These are phyloP conservation scores for Papiliotrema terrestris DNA, from an alignment of 1,284 basidiomycete genomes.

Conservation along the genomic window DNA sequence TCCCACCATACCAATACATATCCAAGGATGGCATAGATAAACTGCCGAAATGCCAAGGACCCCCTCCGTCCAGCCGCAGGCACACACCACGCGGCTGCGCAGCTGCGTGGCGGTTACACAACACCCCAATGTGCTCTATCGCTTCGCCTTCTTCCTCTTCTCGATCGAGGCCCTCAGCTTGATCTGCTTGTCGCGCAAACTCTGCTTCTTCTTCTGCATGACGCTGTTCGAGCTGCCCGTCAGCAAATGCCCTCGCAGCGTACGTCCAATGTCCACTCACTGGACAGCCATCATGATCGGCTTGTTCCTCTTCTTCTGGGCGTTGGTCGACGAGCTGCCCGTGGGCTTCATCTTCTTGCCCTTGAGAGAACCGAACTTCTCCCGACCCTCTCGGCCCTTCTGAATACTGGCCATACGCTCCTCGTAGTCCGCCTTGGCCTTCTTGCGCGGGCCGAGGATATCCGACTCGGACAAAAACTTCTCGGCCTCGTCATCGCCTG, in stretches of 20 bases:
- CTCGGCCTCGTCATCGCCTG: slow-evolving; percentile 54
- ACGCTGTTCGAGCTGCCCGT: slow-evolving; percentile 45
- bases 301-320: slow-evolving; percentile 85
- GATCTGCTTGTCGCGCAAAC: slow-evolving; percentile 71
- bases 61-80: too few relatives aligned
- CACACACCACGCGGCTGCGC: too few relatives aligned
- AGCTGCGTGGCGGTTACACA: too few relatives aligned
- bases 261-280: slow-evolving; percentile 52
- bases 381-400: slow-evolving; percentile 89
- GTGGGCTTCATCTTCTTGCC: slow-evolving; percentile 81
- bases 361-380: slow-evolving; percentile 86
- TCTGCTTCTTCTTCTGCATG: slow-evolving; percentile 78
- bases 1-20: too few relatives aligned
- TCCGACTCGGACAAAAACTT: slow-evolving; percentile 82
- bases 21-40: too few relatives aligned
- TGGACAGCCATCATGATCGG: slow-evolving; percentile 85
- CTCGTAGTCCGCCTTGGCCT: slow-evolving; percentile 88
- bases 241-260: background rate
- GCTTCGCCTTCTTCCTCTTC: slow-evolving; percentile 48
- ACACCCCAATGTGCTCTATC: slow-evolving; percentile 14
- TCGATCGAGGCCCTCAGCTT: slow-evolving; percentile 45
- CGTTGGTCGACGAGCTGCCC: slow-evolving; percentile 79
- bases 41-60: too few relatives aligned
- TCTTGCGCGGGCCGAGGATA: slow-evolving; percentile 92
- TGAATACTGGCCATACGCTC: slow-evolving; percentile 89